phyloP scores from a whole-genome alignment of 108 stramenopile genomes.

The Epipyxis sp. region DNA sequence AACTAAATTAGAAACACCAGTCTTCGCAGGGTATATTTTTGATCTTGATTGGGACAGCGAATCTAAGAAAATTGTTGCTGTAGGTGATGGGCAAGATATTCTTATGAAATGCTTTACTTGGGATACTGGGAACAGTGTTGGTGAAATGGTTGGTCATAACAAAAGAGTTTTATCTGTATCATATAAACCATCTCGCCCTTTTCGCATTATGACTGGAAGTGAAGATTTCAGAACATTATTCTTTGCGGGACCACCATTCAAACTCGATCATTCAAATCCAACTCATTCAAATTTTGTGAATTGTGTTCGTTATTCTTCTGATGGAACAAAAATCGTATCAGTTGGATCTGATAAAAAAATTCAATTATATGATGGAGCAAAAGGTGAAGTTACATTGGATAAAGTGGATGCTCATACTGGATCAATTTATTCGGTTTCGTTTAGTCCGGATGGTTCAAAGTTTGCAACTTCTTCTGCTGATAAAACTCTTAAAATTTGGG shows the following conservation, averaged over 20 bases:
- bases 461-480: conserved; percentile 84
- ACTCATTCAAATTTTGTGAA: conserved; percentile 68
- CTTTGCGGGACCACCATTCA: conserved; percentile 88
- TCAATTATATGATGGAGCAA: conserved; percentile 69
- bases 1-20: conserved; percentile 60
- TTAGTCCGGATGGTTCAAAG: conserved; percentile 64
- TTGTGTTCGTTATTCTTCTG: conserved; percentile 70
- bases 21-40: conserved; percentile 68
- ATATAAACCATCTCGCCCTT: conserved; percentile 33
- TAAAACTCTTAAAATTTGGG: conserved; percentile 76
- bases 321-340: conserved; percentile 69
- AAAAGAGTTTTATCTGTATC: conserved; percentile 47
- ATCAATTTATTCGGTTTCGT: conserved; percentile 79
- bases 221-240: conserved; percentile 80
- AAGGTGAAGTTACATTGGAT: neutral
- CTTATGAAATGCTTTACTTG: conserved; percentile 52
- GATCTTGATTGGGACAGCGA: conserved; percentile 92
- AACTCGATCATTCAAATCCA: conserved; percentile 63
- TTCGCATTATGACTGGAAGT: conserved; percentile 53
- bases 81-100: conserved; percentile 54
- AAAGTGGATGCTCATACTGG: conserved; percentile 56
- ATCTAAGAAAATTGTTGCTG: conserved; percentile 69
- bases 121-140: conserved; percentile 59
- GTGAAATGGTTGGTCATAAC: conserved; percentile 53
- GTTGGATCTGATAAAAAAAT: conserved; percentile 77